A percentile compares a stretch with the other conserved stretches of the same genome.
phyloP scores from a whole-genome alignment of 352 stramenopile genomes.

The Blastocystis sp. region DNA sequence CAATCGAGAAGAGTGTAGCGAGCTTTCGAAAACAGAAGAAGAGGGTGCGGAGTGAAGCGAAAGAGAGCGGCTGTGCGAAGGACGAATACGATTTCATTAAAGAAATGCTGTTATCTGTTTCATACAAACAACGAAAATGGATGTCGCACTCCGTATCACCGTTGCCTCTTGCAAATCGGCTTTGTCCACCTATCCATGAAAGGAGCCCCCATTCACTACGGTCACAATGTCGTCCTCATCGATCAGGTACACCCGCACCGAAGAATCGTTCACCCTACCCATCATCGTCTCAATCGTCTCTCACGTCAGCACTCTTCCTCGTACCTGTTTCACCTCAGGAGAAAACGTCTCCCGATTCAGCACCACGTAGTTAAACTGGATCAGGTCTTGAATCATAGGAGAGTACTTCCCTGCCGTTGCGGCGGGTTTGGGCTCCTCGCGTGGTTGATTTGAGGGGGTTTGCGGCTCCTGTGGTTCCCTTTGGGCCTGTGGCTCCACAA shows the following conservation, averaged over 20 bases:
- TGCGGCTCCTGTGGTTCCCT: neutral
- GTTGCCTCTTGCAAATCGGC: neutral
- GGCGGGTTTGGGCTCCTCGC: neutral
- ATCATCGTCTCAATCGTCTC: neutral
- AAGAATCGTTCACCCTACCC: neutral
- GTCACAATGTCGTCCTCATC: slow-evolving; percentile 2
- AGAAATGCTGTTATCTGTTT: neutral
- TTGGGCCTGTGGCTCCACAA: neutral
- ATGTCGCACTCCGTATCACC: neutral
- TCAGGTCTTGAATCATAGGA: neutral
- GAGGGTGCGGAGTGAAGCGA: neutral
- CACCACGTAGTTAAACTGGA: neutral
- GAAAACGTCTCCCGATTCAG: neutral
- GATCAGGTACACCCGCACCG: neutral
- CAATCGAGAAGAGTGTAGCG: neutral
- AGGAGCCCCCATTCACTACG: neutral
- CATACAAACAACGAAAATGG: neutral
- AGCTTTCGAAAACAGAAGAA: neutral
- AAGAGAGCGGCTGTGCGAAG: neutral
- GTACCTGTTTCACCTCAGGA: neutral
- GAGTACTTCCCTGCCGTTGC: too few species aligned
- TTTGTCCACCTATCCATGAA: neutral
- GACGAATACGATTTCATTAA: slow-evolving; percentile 28
- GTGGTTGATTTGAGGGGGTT: too few species aligned
- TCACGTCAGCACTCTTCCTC: slow-evolving; percentile 28